Conservation (phyloP, 495 filamentous ascomycete genomes). For the Hypoxylon subgilvum region DNA sequence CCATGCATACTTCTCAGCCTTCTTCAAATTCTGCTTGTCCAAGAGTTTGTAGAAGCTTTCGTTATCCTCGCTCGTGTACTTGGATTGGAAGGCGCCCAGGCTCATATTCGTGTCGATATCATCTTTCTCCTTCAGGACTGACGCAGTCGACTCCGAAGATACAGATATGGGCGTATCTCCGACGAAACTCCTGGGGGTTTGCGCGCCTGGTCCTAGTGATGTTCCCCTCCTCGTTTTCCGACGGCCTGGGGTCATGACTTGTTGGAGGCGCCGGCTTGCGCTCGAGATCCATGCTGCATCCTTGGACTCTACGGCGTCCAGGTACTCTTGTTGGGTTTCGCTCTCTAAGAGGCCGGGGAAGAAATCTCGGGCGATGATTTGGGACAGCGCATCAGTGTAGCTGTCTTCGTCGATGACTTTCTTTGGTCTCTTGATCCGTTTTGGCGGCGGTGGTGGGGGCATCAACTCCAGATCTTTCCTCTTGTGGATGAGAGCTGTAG, state of each 20-base stretch:
- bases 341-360: slow-evolving; percentile 90
- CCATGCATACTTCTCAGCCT: slow-evolving; percentile 82
- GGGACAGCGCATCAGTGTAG: slow-evolving; percentile 87
- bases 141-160: slow-evolving; percentile 49
- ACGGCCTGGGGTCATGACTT: slow-evolving; percentile 80
- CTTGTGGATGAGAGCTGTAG: slow-evolving; percentile 66
- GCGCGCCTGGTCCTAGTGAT: slow-evolving; percentile 41
- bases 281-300: slow-evolving; percentile 86
- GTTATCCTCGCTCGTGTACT: slow-evolving; percentile 96
- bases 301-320: slow-evolving; percentile 85
- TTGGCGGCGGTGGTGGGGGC: slow-evolving; percentile 86
- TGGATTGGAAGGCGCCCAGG: slow-evolving; percentile 82
- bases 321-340: slow-evolving; percentile 86
- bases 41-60: slow-evolving; percentile 91
- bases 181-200: slow-evolving; percentile 60
- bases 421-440: slow-evolving; percentile 89
- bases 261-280: slow-evolving; percentile 71
- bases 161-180: slow-evolving; percentile 74
- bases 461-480: slow-evolving; percentile 75
- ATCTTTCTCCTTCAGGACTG: slow-evolving; percentile 44
- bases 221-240: slow-evolving; percentile 52
- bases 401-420: slow-evolving; percentile 92
- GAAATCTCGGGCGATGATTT: slow-evolving; percentile 96
- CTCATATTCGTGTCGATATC: slow-evolving; percentile 81
- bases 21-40: slow-evolving; percentile 87